Base-by-base conservation (phyloP, 805 yeast genomes). In the Scheffersomyces coipomensis region DNA sequence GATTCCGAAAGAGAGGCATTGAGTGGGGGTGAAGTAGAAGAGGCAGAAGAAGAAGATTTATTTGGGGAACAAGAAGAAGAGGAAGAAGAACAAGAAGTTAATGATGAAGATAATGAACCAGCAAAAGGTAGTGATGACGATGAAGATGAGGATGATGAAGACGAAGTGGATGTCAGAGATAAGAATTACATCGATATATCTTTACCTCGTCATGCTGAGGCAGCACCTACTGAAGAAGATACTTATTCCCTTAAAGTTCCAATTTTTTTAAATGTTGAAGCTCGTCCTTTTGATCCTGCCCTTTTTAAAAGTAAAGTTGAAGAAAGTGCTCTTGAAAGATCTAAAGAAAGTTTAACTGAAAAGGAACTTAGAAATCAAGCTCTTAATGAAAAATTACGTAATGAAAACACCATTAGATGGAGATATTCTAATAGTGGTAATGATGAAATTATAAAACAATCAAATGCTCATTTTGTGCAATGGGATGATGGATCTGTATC, bases 401-500 rank as follows among this genome's bases (percentile, higher is more conserved):
- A 83, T 46, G 89, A 86, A 53, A 91, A 89, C 60, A 88, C 97
- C 0, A 72, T 93, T 24, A 78, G 99, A 56, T 93, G 99, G 99
- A 79, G 96, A 63, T 91, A 90, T 60, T 84, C 88, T 12, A 78
- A 84, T 42, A 82, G 81, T 44, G 78, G 76, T n/a, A 68, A 74
- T 38, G 82, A 81, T 31, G 88, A 84, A 45, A 79, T 90, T 47
- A 77, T 78, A 53, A 86, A 86, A 51, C 95, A 89, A 58, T 84
- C 95, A 8, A 93, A 93, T 56, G 83, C 97, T 4, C 88, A 90
- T 55, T 80, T 91, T 40, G 76, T 93, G 25, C 85, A 88, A 59
- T 93, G 99, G 99, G 84, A 85, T 40, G 98, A 93, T 62, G 99
- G 99, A 1, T 73, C 88, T 3, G 65, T 81, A 46, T 89, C 97